Evolutionary conservation across 2,329 filamentous ascomycete genomes (phyloP), one percentile per base, ranked within the genome.

Genomic region (Aspergillus udagawae): DNA sequence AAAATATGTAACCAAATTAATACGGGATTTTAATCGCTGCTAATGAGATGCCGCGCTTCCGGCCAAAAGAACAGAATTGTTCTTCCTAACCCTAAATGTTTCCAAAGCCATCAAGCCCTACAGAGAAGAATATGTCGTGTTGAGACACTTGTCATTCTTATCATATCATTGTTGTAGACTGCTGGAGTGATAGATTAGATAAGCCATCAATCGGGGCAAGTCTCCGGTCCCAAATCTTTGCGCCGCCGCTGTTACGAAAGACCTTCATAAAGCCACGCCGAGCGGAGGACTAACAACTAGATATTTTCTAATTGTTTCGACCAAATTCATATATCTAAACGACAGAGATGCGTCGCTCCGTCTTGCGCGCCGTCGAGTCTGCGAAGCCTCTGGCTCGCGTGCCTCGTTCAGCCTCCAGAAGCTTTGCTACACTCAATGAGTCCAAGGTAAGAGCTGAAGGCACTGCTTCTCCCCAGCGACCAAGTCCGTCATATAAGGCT

Each of bases 351-450:
- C 72, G 73, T 66, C 73, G 73, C 59, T 72, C 73, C 65, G 69
- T 73, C 54, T 65, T 75, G 59, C 72, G 74, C 67, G 72, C 72
- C 32, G 63, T 73, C 49, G 70, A 74, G 66, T 74, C 72, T 54
- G 67, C 71, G 52, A 73, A 72, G 62, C 73, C 73, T 23, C 57
- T 74, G 55, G 53, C 65, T 52, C 69, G 68, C 59, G 67, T 63
- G 62, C 68, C 71, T 66, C 73, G 67, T 55, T 63, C 70, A 4
- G 65, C 61, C 54, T 68, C 71, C 52, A 72, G 73, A 68, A 67
- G 67, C 60, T 71, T 75, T 63, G 65, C 72, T 65, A 74, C 72
- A 52, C 61, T 65, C 57, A 70, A 66, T 51, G 69, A 73, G 17
- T 61, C 67, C 51, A 75, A 73, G 73, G 74, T 75, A 71, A 58